Percentiles rank a stretch among this genome's conserved stretches.
These are phyloP conservation scores for Diutina catenulata DNA, from an alignment of 1,139 yeast species.

Conservation along the genomic window DNA sequence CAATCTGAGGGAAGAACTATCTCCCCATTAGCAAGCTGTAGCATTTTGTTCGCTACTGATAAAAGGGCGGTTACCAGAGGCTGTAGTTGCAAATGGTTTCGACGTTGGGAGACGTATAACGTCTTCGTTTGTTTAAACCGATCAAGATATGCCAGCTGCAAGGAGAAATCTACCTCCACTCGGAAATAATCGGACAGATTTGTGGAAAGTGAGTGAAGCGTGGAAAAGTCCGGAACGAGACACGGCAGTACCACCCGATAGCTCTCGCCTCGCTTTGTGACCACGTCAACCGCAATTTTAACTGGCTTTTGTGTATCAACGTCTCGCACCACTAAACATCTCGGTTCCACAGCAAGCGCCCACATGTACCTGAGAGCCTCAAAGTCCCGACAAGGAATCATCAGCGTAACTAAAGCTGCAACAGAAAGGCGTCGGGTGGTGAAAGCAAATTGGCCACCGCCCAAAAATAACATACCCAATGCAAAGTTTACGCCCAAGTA, in stretches of 20 bases:
- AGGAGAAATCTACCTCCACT: slow-evolving; percentile 28
- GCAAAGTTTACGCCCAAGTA: slow-evolving; percentile 77
- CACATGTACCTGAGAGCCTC: slow-evolving; percentile 89
- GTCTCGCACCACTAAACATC: slow-evolving; percentile 71
- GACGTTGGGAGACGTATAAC: slow-evolving; percentile 37
- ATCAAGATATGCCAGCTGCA: slow-evolving; percentile 25
- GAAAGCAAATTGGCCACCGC: slow-evolving; percentile 88
- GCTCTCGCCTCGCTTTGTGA: slow-evolving; percentile 25
- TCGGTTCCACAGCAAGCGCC: slow-evolving; percentile 73
- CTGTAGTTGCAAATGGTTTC: slow-evolving; percentile 28
- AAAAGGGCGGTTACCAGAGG: slow-evolving; percentile 25
- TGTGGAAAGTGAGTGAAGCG: slow-evolving; percentile 32
- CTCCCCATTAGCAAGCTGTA: slow-evolving; percentile 20
- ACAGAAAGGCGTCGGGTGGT: slow-evolving; percentile 51
- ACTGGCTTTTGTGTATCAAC: slow-evolving; percentile 44
- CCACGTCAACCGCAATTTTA: slow-evolving; percentile 39
- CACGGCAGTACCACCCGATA: slow-evolving; percentile 43
- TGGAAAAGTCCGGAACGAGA: slow-evolving; percentile 49
- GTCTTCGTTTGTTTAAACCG: slow-evolving; percentile 36
- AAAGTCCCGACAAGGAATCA: slow-evolving; percentile 20
- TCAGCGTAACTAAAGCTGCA: slow-evolving; percentile 48
- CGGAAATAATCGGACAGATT: slow-evolving; percentile 33
- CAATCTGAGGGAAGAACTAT: slow-evolving; percentile 16
- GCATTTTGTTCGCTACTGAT: slow-evolving; percentile 11
- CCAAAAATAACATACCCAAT: slow-evolving; percentile 76